A percentile compares a stretch with the other conserved stretches of the same genome.
phyloP scores from a whole-genome alignment of 1,139 yeast genomes.

The Hyphopichia fennica region DNA sequence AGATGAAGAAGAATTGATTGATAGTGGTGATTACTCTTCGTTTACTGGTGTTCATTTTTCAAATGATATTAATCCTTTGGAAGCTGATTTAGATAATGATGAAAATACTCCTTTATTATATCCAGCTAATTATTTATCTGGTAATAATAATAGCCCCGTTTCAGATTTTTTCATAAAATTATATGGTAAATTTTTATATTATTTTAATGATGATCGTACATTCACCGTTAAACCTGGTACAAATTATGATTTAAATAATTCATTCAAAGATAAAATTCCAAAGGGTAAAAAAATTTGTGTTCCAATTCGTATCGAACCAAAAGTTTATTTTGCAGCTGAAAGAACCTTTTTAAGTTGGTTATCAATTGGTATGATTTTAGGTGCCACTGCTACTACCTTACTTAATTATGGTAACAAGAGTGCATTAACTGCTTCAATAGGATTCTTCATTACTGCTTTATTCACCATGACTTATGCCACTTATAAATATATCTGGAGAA shows the following conservation, averaged over 20 bases:
- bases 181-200: slow-evolving; percentile 41
- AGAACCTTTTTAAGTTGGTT: slow-evolving; percentile 80
- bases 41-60: slow-evolving; percentile 48
- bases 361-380: slow-evolving; percentile 68
- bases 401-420: slow-evolving; percentile 67
- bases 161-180: slow-evolving; percentile 29
- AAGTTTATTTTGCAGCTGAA: slow-evolving; percentile 82
- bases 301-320: slow-evolving; percentile 81
- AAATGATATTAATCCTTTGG: slow-evolving; percentile 48
- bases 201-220: slow-evolving; percentile 65
- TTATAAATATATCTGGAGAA: slow-evolving; percentile 77
- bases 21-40: slow-evolving; percentile 34
- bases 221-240: slow-evolving; percentile 83
- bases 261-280: slow-evolving; percentile 61
- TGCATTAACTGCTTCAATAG: slow-evolving; percentile 80
- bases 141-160: slow-evolving; percentile 28
- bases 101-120: slow-evolving; percentile 42
- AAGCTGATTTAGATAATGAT: slow-evolving; percentile 41
- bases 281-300: slow-evolving; percentile 74
- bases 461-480: slow-evolving; percentile 74
- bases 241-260: slow-evolving; percentile 58
- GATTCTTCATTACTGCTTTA: slow-evolving; percentile 83
- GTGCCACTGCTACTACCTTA: slow-evolving; percentile 71
- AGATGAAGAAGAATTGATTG: slow-evolving; percentile 46
- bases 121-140: slow-evolving; percentile 33